Base-by-base conservation (phyloP, 192 early-diverging fungal species). In the Spizellomyces sp. region DNA sequence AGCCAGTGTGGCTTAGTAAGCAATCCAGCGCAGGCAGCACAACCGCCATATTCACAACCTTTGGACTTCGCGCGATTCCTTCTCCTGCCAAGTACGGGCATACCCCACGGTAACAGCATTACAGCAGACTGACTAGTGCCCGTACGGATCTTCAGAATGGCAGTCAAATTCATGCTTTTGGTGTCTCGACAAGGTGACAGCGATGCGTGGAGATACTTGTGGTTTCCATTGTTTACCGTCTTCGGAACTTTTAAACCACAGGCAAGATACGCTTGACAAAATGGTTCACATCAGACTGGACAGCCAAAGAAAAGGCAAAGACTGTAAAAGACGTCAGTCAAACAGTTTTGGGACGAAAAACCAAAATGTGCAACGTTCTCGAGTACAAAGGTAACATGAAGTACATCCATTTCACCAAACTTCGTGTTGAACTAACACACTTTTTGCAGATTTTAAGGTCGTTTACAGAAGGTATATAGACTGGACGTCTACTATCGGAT, bases 361-460 rank as follows among this genome's bases (percentile, higher is more conserved):
- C 94, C 5, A 96, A 95, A 79, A 96, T 98, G 92, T 98, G 95
- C 83, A 99, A 99, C 76, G 96, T 99, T 70, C 81, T 99, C 62
- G 97, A 99, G 80, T 95, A 96, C 80, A 95, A 95, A 84, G 92
- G 90, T 74, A 36, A 36, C 27, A 3, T 47, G 27, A 36, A 36
- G 27, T 36, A 21, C 62, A 0, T 47, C 8, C 5, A 17, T 1
- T 36, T 2, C 54, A 22, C 66, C 17, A 36, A 36, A 36, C 1
- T 61, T 22, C 59, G 14, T 61, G 1, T 61, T 61, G 21, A 22
- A 19, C 0, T 12, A 61, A 22, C 59, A 19, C 19, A n/a, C 14
- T 4, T 19, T 9, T 41, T 9, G 15, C 58, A 84, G 88, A 90
- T 61, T 90, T 86, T 74, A 93, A 93, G 72, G 87, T 93, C 0